Evolutionary conservation across 2,329 filamentous ascomycete genomes (phyloP).

Genomic region (Phialemoniopsis sp.): DNA sequence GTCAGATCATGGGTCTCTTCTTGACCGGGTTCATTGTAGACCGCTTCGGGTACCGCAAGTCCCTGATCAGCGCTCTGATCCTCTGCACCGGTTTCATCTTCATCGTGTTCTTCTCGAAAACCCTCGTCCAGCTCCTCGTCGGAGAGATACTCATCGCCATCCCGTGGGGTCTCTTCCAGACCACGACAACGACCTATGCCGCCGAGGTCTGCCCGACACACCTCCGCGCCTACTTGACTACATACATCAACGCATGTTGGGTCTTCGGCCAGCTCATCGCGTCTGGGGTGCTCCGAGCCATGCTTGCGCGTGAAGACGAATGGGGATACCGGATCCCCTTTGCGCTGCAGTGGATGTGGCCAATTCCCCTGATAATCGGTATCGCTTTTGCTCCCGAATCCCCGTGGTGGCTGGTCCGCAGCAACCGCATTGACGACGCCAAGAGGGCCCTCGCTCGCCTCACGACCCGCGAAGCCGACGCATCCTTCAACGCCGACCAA

Average conservation of each 20-base stretch:
- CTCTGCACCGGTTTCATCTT: slow-evolving; percentile 47
- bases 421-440: slow-evolving; percentile 26
- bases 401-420: slow-evolving; percentile 41
- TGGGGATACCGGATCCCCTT: slow-evolving; percentile 45
- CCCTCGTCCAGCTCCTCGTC: slow-evolving; percentile 38
- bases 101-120: slow-evolving; percentile 47
- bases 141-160: slow-evolving; percentile 37
- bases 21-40: slow-evolving; percentile 48
- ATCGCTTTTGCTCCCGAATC: slow-evolving; percentile 41
- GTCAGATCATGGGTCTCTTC: slow-evolving; percentile 51
- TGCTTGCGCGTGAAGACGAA: slow-evolving; percentile 25
- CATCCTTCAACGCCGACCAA: slow-evolving; percentile 12
- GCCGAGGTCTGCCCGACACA: slow-evolving; percentile 44
- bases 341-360: slow-evolving; percentile 44
- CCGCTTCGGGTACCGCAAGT: slow-evolving; percentile 44
- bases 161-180: slow-evolving; percentile 8
- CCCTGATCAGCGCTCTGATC: slow-evolving; percentile 40
- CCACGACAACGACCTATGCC: slow-evolving; percentile 27
- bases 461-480: slow-evolving; percentile 13
- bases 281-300: slow-evolving; percentile 30
- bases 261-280: slow-evolving; percentile 50
- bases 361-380: slow-evolving; percentile 30
- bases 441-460: slow-evolving; percentile 25
- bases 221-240: slow-evolving; percentile 48
- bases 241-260: slow-evolving; percentile 55